phyloP scores from a whole-genome alignment of 306 rosid genomes.

The Hippophae tibetana region DNA sequence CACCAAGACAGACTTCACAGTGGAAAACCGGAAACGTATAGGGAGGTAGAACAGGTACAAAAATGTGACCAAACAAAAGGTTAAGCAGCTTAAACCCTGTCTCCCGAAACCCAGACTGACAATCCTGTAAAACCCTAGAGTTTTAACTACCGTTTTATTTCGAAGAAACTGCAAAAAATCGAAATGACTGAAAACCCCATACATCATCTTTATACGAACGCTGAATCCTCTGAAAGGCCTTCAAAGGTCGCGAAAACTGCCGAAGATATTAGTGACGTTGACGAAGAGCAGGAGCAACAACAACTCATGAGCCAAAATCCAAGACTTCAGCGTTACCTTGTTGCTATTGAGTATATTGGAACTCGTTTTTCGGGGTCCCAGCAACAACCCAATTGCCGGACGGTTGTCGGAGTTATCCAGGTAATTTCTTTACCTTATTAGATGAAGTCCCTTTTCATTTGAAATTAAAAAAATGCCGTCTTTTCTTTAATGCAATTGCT shows the following conservation, averaged over 20 bases:
- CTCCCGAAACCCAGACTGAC: neutral
- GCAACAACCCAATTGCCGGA: slow-evolving; percentile 66
- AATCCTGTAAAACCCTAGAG: neutral
- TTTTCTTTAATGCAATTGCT: no score
- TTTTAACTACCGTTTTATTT: neutral
- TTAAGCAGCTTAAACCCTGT: neutral
- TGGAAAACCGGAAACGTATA: no score
- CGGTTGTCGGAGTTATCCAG: slow-evolving; percentile 82
- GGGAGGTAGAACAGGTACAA: no score
- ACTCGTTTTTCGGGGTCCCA: slow-evolving; percentile 85
- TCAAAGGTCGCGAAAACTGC: slow-evolving; percentile 43
- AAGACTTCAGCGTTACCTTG: slow-evolving; percentile 59
- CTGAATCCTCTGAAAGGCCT: slow-evolving; percentile 36
- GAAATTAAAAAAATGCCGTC: neutral
- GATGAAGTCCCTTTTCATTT: neutral
- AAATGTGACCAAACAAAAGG: no score
- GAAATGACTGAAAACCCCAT: slow-evolving; percentile 45
- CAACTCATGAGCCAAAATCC: slow-evolving; percentile 39
- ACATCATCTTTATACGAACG: slow-evolving; percentile 26
- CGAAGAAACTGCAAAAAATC: neutral
- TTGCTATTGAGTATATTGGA: slow-evolving; percentile 81
- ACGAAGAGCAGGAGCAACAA: slow-evolving; percentile 7
- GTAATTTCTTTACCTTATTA: slow-evolving; percentile 15
- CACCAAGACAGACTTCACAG: no score
- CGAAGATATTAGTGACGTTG: slow-evolving; percentile 13